Base-by-base conservation (phyloP, 768 basidiomycete genomes). In the Macrocybe gigantea region DNA sequence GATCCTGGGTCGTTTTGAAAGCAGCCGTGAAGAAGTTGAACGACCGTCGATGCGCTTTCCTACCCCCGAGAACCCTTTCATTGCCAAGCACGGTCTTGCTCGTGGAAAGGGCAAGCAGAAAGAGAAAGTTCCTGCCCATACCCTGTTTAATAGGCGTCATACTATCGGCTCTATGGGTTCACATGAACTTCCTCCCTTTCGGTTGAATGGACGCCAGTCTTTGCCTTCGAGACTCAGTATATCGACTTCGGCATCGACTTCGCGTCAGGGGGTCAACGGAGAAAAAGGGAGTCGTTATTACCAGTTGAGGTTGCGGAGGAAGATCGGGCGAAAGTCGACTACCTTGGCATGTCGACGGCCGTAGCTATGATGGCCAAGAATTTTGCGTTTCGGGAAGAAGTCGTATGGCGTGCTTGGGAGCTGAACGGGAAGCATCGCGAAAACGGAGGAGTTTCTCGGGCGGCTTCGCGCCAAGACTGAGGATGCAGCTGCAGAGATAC, bases 351-450 rank as follows among this genome's bases (percentile, higher is more conserved):
- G 11, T 45, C 53, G 13, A 47, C 49, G n/a, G 57, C 61, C 11
- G 47, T 79, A 2, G 54, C 60, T 7, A 58, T 57, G 48, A 74
- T 82, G 63, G 67, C 74, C 0, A 54, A 61, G 13, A 73, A 75
- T 32, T 74, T 78, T 37, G 71, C 72, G 11, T 74, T 74, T 49
- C 60, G 57, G 9, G 56, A 69, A 38, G 62, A 65, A 2, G 66
- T 75, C 5, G 75, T 76, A 13, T 60, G 65, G 43, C 58, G 59
- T 10, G 63, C 77, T 30, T 76, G 69, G 51, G 33, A 56, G 7
- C 33, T 53, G 0, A 58, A 67, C 14, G 52, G 60, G 41, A 70
- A 62, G 22, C 48, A 54, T 81, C 12, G 49, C 58, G 10, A 59
- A 62, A 46, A 64, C 73, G 22, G 74, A 76, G 44, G 56, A 60